Percentiles rank a stretch among this genome's conserved stretches.
Evolutionary conservation across 2,329 filamentous ascomycete genomes (phyloP).

Genomic region (Raffaelea arxii): DNA sequence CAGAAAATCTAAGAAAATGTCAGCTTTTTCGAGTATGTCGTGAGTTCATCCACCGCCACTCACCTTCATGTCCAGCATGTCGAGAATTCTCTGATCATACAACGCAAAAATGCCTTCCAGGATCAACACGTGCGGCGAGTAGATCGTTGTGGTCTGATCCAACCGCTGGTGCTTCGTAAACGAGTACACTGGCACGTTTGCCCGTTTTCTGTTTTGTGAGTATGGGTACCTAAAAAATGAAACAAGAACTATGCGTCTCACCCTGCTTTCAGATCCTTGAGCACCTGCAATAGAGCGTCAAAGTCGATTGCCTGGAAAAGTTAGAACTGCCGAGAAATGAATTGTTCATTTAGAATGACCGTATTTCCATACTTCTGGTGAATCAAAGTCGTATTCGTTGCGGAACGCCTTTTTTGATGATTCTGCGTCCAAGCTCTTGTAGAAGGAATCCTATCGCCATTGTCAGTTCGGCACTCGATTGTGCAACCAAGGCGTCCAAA

Average conservation of each 20-base stretch:
- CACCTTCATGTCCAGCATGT: constrained; percentile 85
- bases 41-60: constrained; percentile 6
- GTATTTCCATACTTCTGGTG: constrained; percentile 54
- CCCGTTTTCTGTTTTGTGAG: constrained; percentile 53
- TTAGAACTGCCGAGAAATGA: neutral
- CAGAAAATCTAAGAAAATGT: constrained; percentile 65
- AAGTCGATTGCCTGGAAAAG: constrained; percentile 70
- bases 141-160: constrained; percentile 74
- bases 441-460: constrained; percentile 98
- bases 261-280: constrained; percentile 86
- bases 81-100: constrained; percentile 75
- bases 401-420: constrained; percentile 71
- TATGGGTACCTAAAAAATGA: too few species aligned
- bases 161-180: constrained; percentile 83
- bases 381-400: constrained; percentile 95
- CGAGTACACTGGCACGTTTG: constrained; percentile 90
- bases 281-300: constrained; percentile 68
- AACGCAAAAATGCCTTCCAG: constrained; percentile 94
- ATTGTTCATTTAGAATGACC: neutral
- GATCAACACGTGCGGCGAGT: constrained; percentile 92
- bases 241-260: constrained; percentile 36
- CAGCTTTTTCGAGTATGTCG: neutral
- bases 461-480: too few species aligned
- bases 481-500: too few species aligned
- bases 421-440: constrained; percentile 76